A percentile compares a stretch with the other conserved stretches of the same genome.
Conservation (phyloP, 2,329 filamentous ascomycete genomes). For the Nothopassalora personata region DNA sequence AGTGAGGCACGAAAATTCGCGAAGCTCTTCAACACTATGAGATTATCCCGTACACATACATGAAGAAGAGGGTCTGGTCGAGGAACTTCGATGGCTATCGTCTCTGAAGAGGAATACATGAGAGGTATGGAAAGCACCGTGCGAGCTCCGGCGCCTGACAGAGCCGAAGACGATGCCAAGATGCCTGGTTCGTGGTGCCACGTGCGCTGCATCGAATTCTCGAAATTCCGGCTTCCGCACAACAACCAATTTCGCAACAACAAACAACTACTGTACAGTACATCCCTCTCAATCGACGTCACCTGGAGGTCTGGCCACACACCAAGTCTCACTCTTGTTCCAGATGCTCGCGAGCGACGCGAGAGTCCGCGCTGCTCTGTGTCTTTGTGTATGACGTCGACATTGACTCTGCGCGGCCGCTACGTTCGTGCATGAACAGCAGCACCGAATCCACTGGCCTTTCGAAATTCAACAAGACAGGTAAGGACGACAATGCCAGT, state of each 20-base stretch:
- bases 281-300: not conserved
- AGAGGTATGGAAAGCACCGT: no score
- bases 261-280: no score
- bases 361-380: not conserved
- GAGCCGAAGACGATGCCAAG: constrained; percentile 19
- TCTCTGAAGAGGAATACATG: no score
- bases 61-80: no score
- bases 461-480: no score
- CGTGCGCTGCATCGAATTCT: not conserved
- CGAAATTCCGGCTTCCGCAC: not conserved
- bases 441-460: not conserved
- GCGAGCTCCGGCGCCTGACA: constrained; percentile 16
- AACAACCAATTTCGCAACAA: not conserved
- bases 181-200: constrained; percentile 14
- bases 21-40: no score
- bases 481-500: not conserved
- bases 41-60: no score
- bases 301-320: no score
- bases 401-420: not conserved
- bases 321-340: not conserved
- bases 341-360: not conserved
- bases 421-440: not conserved
- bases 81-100: no score
- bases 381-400: not conserved
- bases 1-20: no score